Base-by-base conservation (phyloP, 2,329 filamentous ascomycete genomes). In the Ophiostoma fasciatum region DNA sequence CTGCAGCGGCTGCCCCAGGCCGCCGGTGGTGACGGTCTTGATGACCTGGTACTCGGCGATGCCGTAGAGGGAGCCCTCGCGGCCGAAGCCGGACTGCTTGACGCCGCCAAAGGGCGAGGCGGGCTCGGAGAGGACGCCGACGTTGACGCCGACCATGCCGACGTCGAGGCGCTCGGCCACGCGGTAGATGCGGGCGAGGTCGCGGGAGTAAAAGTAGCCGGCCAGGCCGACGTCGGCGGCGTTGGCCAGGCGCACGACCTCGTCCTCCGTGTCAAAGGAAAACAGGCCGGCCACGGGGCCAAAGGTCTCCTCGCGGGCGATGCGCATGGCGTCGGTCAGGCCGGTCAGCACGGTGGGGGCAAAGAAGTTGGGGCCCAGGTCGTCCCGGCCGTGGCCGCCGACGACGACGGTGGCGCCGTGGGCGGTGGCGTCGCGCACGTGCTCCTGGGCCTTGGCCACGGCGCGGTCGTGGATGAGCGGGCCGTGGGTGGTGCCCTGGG, bases 271-370 rank as follows among this genome's bases (percentile, higher is more conserved):
- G 31, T 82, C 71, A 52, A 96, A 98, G 33, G 76, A 70, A 64
- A 94, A 94, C 12, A 96, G 59, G 1, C 82, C 88, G 0, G 87
- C 88, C 0, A 96, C 81, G 3, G 90, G 90, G 0, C 90, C 90
- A 53, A 98, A 98, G 0, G 88, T 98, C 64, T 98, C 90, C 58
- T 96, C 88, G 2, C 64, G 64, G 5, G 82, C 78, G 46, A 96
- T 69, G 41, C 72, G 68, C 90, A 96, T 96, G 28, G 87, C 75
- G 39, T 68, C 64, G 10, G 68, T 93, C 78, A 94, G 88, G 43
- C 81, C 82, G 9, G 81, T 78, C 42, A 98, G 74, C 28, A 96
- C 81, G 0, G 90, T 96, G 3, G 83, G 84, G 50, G 85, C 72
- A 61, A 80, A 94, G 63, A 92, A 98, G 62, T 92, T 92, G 27